These are phyloP conservation scores for Mytilinidion resinicola DNA, from an alignment of 495 filamentous ascomycete genomes.

Conservation along the genomic window DNA sequence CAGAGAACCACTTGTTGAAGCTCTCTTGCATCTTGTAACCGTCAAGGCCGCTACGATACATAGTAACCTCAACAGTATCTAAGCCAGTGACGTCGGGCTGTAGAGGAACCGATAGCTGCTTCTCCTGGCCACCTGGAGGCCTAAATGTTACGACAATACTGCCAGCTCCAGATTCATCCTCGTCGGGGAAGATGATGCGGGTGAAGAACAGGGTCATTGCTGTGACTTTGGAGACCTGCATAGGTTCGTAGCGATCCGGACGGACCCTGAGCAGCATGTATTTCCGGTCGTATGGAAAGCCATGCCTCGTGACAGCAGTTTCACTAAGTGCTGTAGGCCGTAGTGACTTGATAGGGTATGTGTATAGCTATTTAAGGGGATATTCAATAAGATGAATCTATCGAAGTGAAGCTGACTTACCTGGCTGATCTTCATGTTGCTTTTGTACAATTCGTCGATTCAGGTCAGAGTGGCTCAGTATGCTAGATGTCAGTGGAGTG, in stretches of 20 bases:
- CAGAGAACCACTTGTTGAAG: conserved; percentile 70
- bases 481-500: too few relatives aligned
- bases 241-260: conserved; percentile 42
- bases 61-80: conserved; percentile 47
- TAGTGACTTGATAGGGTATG: conserved; percentile 86
- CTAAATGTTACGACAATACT: conserved; percentile 54
- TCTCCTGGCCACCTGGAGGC: conserved; percentile 32
- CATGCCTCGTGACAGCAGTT: conserved; percentile 55
- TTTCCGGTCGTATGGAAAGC: conserved; percentile 64
- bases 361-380: conserved; percentile 54
- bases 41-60: conserved; percentile 58
- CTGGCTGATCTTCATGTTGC: conserved; percentile 41
- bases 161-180: conserved; percentile 26
- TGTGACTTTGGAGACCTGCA: conserved; percentile 59
- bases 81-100: conserved; percentile 48
- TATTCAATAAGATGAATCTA: background rate
- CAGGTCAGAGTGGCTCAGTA: too few relatives aligned
- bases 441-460: background rate
- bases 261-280: conserved; percentile 20
- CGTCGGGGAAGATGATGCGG: conserved; percentile 40
- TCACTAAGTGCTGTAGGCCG: conserved; percentile 53
- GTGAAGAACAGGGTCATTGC: conserved; percentile 65
- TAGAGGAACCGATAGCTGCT: conserved; percentile 53
- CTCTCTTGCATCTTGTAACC: conserved; percentile 60
- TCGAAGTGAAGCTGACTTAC: conserved; percentile 27